Conservation (phyloP, 2,329 filamentous ascomycete genomes). For the Podosphaera aphanis region DNA sequence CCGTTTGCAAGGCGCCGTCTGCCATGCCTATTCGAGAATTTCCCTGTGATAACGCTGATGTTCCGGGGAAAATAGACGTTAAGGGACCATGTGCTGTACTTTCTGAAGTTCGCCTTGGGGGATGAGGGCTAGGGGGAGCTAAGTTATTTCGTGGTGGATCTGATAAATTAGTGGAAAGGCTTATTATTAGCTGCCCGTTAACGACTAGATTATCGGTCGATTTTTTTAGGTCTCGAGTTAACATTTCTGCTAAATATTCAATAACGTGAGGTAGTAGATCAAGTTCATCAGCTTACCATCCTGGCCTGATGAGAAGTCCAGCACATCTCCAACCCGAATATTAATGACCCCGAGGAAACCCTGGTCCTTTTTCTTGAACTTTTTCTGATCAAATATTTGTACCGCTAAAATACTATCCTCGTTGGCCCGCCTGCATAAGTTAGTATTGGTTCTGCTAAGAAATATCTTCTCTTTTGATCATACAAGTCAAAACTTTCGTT, state of each 20-base stretch:
- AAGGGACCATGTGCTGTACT: constrained; percentile 12
- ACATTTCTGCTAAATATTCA: constrained; percentile 45
- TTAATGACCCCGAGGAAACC: constrained; percentile 96
- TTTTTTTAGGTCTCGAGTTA: constrained; percentile 89
- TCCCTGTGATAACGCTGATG: constrained; percentile 15
- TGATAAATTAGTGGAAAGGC: constrained; percentile 73
- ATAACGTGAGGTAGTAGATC: not conserved
- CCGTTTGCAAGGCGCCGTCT: constrained; percentile 12
- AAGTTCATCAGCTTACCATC: constrained; percentile 42
- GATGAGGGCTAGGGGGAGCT: constrained; percentile 5
- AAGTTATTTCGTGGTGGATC: constrained; percentile 33
- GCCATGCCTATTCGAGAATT: constrained; percentile 12
- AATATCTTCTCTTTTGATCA: constrained; percentile 6
- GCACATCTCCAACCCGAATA: constrained; percentile 79
- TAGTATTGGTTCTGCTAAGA: not conserved
- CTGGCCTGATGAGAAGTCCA: constrained; percentile 69
- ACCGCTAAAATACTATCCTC: constrained; percentile 94
- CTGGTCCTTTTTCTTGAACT: constrained; percentile 99
- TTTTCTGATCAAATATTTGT: constrained; percentile 98
- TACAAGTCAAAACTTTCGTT: constrained; percentile 98
- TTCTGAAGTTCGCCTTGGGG: constrained; percentile 12
- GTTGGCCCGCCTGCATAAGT: constrained; percentile 45
- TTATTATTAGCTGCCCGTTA: constrained; percentile 91
- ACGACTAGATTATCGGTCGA: constrained; percentile 95
- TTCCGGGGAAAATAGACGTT: constrained; percentile 11